Evolutionary conservation across 108 stramenopile species (phyloP), one percentile per base, ranked within the genome.

Genomic region (Nitzschia sp.): DNA sequence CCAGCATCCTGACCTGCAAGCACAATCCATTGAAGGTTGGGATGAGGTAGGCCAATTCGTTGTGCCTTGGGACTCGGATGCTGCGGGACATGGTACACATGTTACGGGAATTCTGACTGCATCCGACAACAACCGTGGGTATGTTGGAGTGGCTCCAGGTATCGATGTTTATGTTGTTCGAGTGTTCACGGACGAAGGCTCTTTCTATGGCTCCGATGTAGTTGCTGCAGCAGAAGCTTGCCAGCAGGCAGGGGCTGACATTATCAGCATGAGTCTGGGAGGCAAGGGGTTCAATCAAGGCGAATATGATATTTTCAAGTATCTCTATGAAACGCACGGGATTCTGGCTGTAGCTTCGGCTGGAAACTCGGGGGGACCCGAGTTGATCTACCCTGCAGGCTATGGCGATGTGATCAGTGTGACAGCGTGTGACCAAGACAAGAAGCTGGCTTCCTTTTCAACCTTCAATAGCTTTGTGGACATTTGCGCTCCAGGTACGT

Each of bases 21-120:
- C 56, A 21, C 46, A 44, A 44, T n/a, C 48, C 22, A 24, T 73
- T 52, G 22, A 66, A 20, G 55, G 61, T 29, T 51, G 71, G 41
- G 44, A 53, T 46, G 52, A 26, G 26, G 57, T 39, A 26, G 44
- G 55, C 25, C 48, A 61, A 29, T 52, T 64, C 8, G 80, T 79
- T 34, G 40, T 77, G 11, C 72, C 79, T 20, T 83, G 83, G 83
- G 43, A 69, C 42, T 57, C 57, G 37, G 83, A 87, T 67, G 66
- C 67, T 20, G 10, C 10, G 26, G 72, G 73, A 5, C 86, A 87
- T 68, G 87, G 87, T 2, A 89, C 85, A 6, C 85, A 86, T 51
- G 59, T 78, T 57, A 79, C 85, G 0, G 87, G 87, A 2, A 83
- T 82, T 38, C 76, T 89, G 54, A 80, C 77, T 8, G 86, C 83